These are phyloP conservation scores for Dictyostelium capitatum DNA, from an alignment of 78 protist genomes.

Conservation along the genomic window DNA sequence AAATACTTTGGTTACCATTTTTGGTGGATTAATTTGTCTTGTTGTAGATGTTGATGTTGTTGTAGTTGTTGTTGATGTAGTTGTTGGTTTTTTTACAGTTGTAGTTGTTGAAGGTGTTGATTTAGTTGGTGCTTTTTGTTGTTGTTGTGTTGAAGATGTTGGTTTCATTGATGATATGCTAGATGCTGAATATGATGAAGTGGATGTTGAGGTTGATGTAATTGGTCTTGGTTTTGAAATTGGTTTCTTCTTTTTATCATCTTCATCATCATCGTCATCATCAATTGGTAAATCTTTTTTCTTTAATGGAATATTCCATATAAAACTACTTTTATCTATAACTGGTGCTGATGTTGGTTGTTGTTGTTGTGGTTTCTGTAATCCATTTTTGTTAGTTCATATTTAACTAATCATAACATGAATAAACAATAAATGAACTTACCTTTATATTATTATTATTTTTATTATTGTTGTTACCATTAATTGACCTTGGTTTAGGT, in stretches of 20 bases:
- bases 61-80: neutral
- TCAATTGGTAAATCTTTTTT: conserved; percentile 22
- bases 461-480: neutral
- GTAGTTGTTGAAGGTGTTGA: conserved; percentile 6
- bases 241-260: neutral
- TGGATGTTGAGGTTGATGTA: neutral
- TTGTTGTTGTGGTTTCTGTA: neutral
- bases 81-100: neutral
- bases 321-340: conserved; percentile 17
- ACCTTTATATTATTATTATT: too few species aligned
- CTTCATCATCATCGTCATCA: conserved; percentile 19
- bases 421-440: neutral
- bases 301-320: conserved; percentile 56
- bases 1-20: neutral
- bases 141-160: neutral
- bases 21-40: neutral
- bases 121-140: neutral
- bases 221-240: neutral
- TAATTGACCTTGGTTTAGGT: neutral
- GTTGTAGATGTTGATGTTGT: neutral
- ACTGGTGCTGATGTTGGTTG: neutral
- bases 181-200: neutral
- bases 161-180: neutral
- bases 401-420: too few species aligned
- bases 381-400: neutral